Base-by-base conservation (phyloP, 148 eudicot genomes). In the Rhododendron ovatum region DNA sequence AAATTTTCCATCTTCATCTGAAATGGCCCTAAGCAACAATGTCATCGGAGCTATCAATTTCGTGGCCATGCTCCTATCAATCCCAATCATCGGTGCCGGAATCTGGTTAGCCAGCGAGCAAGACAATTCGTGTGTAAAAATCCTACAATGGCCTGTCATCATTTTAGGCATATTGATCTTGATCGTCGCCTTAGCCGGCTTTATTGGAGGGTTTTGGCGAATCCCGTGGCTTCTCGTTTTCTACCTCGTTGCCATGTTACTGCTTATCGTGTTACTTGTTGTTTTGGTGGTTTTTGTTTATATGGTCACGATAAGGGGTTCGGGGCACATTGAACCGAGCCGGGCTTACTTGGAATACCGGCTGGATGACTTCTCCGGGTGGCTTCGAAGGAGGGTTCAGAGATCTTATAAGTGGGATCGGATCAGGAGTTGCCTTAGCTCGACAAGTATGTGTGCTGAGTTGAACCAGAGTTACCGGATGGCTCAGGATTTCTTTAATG, bases 61-160 rank as follows among this genome's bases (percentile, higher is more conserved):
- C 81, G 63, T 93, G 17, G 96, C 96, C 47, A 87, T 93, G 92
- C 91, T 96, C 71, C 93, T 96, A 41, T 92, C 98, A 1, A 91
- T 94, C 86, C 98, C 99, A 0, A 79, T 95, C 11, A 92, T 96
- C 78, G 97, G 95, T 1, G 85, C 94, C 9, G 99, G 99, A 12
- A 94, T 95, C 77, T 95, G 97, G 98, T 92, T 96, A 26, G 84
- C 95, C 5, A 91, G 89, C 5, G 87, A 92, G 84, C 91, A 93
- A 0, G 97, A 93, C 24, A 95, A 94, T 81, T 89, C 95, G 0
- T 95, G 99, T 17, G 91, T 95, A 5, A 92, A 90, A 50, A 86
- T 93, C 88, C 89, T 96, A 5, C 97, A 96, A 90, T 93, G 96
- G 95, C 99, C 99, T 0, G 92, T 96, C 30, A 95, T 96, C 12